Conservation (phyloP, 306 rosid genomes). For the Trifolium fragiferum region DNA sequence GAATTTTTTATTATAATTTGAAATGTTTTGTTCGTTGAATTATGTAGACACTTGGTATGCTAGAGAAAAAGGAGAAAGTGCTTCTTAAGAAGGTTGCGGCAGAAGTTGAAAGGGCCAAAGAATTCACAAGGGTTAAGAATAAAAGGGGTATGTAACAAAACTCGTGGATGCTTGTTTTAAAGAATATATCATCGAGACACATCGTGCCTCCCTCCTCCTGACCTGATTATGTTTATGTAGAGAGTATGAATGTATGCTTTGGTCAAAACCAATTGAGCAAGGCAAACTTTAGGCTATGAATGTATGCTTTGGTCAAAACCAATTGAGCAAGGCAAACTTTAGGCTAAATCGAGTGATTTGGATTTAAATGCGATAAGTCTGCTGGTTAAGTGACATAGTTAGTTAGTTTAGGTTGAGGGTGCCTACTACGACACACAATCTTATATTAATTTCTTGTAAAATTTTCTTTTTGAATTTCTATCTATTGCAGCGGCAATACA, state of each 20-base stretch:
- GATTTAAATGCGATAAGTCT: too few relatives aligned
- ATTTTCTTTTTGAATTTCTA: slow-evolving; percentile 28
- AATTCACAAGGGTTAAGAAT: slow-evolving; percentile 80
- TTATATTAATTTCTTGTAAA: background rate
- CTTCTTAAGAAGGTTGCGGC: slow-evolving; percentile 70
- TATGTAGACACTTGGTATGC: slow-evolving; percentile 91
- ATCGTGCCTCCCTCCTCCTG: background rate
- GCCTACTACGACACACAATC: background rate
- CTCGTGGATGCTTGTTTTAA: slow-evolving; percentile 13
- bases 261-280: slow-evolving; percentile 6
- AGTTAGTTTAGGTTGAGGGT: background rate
- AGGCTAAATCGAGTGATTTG: too few relatives aligned
- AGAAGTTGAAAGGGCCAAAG: slow-evolving; percentile 93
- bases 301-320: slow-evolving; percentile 11
- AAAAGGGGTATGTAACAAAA: slow-evolving; percentile 69
- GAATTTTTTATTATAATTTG: background rate
- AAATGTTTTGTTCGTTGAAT: slow-evolving; percentile 31
- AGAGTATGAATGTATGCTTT: background rate
- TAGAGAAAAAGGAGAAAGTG: slow-evolving; percentile 94
- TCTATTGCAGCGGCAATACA: slow-evolving; percentile 85
- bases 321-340: background rate
- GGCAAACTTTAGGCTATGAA: background rate
- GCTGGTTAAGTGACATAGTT: background rate
- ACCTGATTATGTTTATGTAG: slow-evolving; percentile 9
- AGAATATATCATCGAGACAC: background rate